Percentiles rank a stretch among this genome's conserved stretches.
phyloP scores from a whole-genome alignment of 495 filamentous ascomycete species.

The Haplographium delicatum region DNA sequence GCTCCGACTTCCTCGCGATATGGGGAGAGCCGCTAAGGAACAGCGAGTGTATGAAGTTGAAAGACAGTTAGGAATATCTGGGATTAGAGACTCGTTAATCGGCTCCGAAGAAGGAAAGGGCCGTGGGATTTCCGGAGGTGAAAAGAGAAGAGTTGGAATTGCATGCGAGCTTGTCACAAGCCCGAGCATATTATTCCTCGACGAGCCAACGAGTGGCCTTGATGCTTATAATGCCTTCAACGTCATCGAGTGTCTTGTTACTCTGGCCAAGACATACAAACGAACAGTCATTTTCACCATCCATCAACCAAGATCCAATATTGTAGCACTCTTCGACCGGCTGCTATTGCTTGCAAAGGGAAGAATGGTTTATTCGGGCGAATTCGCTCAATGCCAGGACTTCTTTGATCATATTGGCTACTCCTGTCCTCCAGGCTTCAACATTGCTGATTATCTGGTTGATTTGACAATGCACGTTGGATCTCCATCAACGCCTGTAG shows the following conservation, averaged over 20 bases:
- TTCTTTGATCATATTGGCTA: conserved; percentile 94
- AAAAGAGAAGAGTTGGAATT: conserved; percentile 94
- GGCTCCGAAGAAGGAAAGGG: conserved; percentile 96
- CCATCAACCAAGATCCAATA: conserved; percentile 98
- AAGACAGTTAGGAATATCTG: conserved; percentile 85
- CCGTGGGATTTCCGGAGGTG: conserved; percentile 92
- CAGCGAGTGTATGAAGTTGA: conserved; percentile 89
- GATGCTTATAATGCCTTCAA: conserved; percentile 98
- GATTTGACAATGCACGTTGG: conserved; percentile 96
- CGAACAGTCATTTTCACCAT: conserved; percentile 97
- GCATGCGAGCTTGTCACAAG: conserved; percentile 97
- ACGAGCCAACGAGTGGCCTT: conserved; percentile 93
- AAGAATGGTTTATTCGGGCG: conserved; percentile 87
- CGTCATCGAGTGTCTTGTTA: conserved; percentile 93
- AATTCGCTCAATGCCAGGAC: conserved; percentile 79
- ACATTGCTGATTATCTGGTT: conserved; percentile 96
- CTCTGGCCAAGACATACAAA: conserved; percentile 90
- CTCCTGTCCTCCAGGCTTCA: conserved; percentile 90
- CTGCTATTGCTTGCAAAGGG: conserved; percentile 86
- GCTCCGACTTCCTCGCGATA: conserved; percentile 82
- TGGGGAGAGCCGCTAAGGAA: conserved; percentile 80
- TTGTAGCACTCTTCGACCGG: conserved; percentile 95
- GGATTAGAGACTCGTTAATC: conserved; percentile 89
- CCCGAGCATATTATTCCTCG: conserved; percentile 93
- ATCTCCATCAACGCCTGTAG: conserved; percentile 46